phyloP scores from a whole-genome alignment of 2,329 filamentous ascomycete species.

The Zymoseptoria brevis region DNA sequence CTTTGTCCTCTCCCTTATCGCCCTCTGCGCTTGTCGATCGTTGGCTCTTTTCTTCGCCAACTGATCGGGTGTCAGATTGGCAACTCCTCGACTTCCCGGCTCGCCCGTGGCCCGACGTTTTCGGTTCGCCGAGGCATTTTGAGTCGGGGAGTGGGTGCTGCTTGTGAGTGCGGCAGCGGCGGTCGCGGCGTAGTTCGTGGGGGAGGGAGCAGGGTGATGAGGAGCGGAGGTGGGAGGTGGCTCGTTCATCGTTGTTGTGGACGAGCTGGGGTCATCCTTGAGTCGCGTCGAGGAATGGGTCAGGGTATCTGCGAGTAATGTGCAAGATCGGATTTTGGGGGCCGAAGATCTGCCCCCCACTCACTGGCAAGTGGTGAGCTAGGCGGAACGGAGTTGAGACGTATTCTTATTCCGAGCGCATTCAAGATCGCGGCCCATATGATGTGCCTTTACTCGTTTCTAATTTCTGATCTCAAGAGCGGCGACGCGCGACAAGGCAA shows the following conservation, averaged over 20 bases:
- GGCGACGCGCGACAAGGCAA: no score
- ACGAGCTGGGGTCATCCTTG: neutral
- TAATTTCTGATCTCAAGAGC: no score
- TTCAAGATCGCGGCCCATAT: no score
- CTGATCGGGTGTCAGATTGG: constrained; percentile 79
- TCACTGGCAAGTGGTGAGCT: no score
- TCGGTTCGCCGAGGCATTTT: constrained; percentile 13
- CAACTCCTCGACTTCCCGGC: constrained; percentile 58
- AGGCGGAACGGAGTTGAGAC: no score
- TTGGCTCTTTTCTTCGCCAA: constrained; percentile 85
- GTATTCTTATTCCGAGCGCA: no score
- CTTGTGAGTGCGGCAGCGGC: neutral
- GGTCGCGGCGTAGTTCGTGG: neutral
- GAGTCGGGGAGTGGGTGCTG: constrained; percentile 10
- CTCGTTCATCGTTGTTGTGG: neutral
- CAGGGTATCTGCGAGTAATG: neutral
- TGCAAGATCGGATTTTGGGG: neutral
- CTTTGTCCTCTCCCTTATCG: constrained; percentile 75
- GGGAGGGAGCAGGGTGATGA: neutral
- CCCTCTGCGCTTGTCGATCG: constrained; percentile 79
- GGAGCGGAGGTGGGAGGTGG: neutral
- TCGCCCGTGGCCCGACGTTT: constrained; percentile 31
- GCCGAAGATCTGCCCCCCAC: neutral
- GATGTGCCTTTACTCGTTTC: no score
- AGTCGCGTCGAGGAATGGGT: neutral